phyloP scores from a whole-genome alignment of 768 basidiomycete species.

The Trametopsis cervina region DNA sequence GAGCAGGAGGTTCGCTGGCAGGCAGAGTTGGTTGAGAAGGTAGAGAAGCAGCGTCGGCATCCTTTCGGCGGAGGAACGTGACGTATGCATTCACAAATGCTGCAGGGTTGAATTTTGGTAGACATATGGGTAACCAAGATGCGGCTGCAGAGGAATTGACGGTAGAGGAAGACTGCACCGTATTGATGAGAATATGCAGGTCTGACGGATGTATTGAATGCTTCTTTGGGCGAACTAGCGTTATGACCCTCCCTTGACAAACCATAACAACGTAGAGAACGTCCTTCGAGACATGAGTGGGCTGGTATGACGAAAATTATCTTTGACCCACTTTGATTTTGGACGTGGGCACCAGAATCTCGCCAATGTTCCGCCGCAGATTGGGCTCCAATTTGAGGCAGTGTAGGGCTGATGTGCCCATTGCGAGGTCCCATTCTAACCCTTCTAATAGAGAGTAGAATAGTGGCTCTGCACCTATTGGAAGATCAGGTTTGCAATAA shows the following conservation, averaged over 20 bases:
- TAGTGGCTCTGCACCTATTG: slow-evolving; percentile 79
- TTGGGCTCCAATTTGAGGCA: slow-evolving; percentile 69
- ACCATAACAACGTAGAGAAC: slow-evolving; percentile 89
- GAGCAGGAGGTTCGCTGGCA: not conserved
- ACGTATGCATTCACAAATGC: slow-evolving; percentile 93
- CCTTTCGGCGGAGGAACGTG: slow-evolving; percentile 44
- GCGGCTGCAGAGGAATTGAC: slow-evolving; percentile 72
- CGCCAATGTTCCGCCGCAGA: slow-evolving; percentile 70
- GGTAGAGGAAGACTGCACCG: slow-evolving; percentile 76
- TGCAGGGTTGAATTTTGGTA: slow-evolving; percentile 87
- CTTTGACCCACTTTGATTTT: slow-evolving; percentile 62
- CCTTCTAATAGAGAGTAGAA: slow-evolving; percentile 63
- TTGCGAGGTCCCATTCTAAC: slow-evolving; percentile 74
- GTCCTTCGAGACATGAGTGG: slow-evolving; percentile 42
- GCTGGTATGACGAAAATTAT: not conserved
- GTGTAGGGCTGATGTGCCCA: slow-evolving; percentile 73
- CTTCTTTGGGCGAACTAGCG: slow-evolving; percentile 82
- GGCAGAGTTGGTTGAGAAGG: not conserved
- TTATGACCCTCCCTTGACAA: slow-evolving; percentile 70
- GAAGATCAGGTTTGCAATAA: too few species aligned
- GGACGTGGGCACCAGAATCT: slow-evolving; percentile 68
- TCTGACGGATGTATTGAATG: slow-evolving; percentile 98
- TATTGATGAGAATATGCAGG: slow-evolving; percentile 89
- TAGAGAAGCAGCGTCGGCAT: not conserved
- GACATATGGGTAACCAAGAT: slow-evolving; percentile 92